phyloP scores from a whole-genome alignment of 1,284 basidiomycete species.

The Inonotus obliquus region DNA sequence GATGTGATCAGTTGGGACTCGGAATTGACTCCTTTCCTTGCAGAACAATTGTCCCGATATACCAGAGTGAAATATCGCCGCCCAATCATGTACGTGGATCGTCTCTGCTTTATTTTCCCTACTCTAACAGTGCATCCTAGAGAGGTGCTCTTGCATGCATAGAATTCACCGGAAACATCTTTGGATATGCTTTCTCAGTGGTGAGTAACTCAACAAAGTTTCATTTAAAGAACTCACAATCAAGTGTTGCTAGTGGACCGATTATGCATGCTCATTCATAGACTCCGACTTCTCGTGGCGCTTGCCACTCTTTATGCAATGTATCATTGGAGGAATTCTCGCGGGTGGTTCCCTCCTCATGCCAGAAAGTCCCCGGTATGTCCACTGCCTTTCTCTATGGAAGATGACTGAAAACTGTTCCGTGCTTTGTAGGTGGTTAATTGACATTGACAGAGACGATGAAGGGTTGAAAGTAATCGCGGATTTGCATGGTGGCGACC shows the following conservation, averaged over 20 bases:
- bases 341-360: conserved; percentile 81
- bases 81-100: conserved; percentile 72
- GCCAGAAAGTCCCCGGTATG: conserved; percentile 87
- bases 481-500: conserved; percentile 85
- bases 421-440: conserved; percentile 68
- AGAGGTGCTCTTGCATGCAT: conserved; percentile 91
- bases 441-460: conserved; percentile 83
- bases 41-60: conserved; percentile 96
- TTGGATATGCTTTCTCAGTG: conserved; percentile 93
- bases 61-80: conserved; percentile 95
- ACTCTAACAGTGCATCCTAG: conserved; percentile 36
- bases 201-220: conserved; percentile 44
- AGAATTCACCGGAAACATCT: conserved; percentile 93
- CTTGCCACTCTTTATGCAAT: conserved; percentile 82
- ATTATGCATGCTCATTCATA: conserved; percentile 90
- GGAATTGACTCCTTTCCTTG: background rate
- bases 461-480: conserved; percentile 88
- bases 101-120: conserved; percentile 6
- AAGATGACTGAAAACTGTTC: background rate
- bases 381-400: conserved; percentile 2
- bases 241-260: conserved; percentile 70
- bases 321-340: conserved; percentile 82
- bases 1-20: conserved; percentile 4
- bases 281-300: conserved; percentile 82
- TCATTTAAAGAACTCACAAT: background rate